A percentile compares a stretch with the other conserved stretches of the same genome.
phyloP scores from a whole-genome alignment of 1,284 basidiomycete genomes.

The Fistulinella cinereoalba region DNA sequence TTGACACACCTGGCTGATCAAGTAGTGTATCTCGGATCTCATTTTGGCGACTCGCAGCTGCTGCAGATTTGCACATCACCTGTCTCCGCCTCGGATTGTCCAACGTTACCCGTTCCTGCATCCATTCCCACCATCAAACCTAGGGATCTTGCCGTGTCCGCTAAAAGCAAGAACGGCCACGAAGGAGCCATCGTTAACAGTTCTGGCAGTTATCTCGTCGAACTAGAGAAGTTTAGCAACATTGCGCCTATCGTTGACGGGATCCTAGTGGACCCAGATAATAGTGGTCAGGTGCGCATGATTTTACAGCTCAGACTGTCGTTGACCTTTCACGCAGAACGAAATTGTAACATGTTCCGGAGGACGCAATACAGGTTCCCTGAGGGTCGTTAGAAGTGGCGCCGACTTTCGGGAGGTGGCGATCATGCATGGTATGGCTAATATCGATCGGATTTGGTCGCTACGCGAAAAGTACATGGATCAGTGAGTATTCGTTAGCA shows the following conservation, averaged over 20 bases:
- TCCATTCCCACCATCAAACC: slow-evolving; percentile 43
- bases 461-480: slow-evolving; percentile 51
- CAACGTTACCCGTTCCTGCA: slow-evolving; percentile 50
- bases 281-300: slow-evolving; percentile 65
- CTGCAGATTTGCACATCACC: slow-evolving; percentile 55
- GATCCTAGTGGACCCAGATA: slow-evolving; percentile 70
- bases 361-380: slow-evolving; percentile 73
- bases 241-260: slow-evolving; percentile 90
- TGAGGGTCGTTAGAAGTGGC: slow-evolving; percentile 83
- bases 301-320: not conserved
- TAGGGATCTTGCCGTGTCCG: slow-evolving; percentile 19
- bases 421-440: slow-evolving; percentile 55
- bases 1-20: slow-evolving; percentile 76
- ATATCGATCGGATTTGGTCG: slow-evolving; percentile 65
- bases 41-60: slow-evolving; percentile 80
- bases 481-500: slow-evolving; percentile 40
- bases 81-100: slow-evolving; percentile 38
- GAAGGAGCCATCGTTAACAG: slow-evolving; percentile 50
- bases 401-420: slow-evolving; percentile 77
- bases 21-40: slow-evolving; percentile 80
- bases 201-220: slow-evolving; percentile 51
- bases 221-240: slow-evolving; percentile 71
- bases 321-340: slow-evolving; percentile 41
- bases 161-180: slow-evolving; percentile 35
- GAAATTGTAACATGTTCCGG: slow-evolving; percentile 92